Evolutionary conservation across 768 basidiomycete species (phyloP).

Genomic region (Phylloporus sp.): DNA sequence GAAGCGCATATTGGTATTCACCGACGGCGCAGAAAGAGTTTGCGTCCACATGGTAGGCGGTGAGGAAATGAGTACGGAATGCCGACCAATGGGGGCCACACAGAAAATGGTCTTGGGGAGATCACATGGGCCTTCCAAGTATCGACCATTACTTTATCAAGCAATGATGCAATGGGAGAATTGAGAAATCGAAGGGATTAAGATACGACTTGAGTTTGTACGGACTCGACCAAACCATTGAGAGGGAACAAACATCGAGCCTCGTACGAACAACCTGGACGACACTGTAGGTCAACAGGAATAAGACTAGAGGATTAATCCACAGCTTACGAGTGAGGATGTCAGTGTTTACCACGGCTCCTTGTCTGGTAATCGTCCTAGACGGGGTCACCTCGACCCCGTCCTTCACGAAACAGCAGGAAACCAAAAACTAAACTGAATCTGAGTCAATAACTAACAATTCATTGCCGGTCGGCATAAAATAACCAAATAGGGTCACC

Average conservation of each 20-base stretch:
- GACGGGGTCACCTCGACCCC: no score
- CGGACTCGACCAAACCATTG: not conserved
- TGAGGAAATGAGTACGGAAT: not conserved
- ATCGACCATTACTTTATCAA: not conserved
- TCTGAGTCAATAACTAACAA: not conserved
- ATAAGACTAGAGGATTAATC: not conserved
- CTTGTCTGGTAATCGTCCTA: not conserved
- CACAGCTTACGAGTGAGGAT: not conserved
- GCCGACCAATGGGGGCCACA: not conserved
- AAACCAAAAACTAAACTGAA: not conserved
- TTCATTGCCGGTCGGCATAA: no score
- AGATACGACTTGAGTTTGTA: not conserved
- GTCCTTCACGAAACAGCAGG: not conserved
- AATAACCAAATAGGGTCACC: no score
- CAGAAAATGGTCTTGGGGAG: not conserved
- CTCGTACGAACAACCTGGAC: not conserved
- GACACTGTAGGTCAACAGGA: not conserved
- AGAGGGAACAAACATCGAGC: not conserved
- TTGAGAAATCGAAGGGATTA: not conserved
- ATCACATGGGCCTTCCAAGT: not conserved
- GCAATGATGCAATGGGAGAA: not conserved
- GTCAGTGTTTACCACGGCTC: not conserved
- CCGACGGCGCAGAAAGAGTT: not conserved
- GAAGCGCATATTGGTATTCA: not conserved
- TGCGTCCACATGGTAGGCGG: not conserved